Evolutionary conservation across 75 land plant species (phyloP), one percentile per base, ranked within the genome.

Genomic region (Cryptomeria japonica): DNA sequence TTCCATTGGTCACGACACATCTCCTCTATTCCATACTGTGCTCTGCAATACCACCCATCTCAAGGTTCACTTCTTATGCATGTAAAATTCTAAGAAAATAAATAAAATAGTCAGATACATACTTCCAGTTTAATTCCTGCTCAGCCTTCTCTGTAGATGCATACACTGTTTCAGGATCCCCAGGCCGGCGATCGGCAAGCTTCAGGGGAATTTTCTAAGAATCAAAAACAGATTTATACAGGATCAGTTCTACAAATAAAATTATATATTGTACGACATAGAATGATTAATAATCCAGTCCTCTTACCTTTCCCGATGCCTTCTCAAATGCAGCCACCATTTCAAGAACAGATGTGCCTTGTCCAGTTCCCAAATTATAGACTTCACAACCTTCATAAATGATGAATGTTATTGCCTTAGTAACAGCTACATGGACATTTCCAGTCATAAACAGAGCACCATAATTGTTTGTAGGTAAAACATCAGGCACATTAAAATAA

Each of bases 1-100:
- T 96, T 96, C 97, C 97, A 96, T 51, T 93, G 97, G 79, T 96
- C 97, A 53, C 93, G 86, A 38, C 96, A 95, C 98, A 96, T 96
- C 89, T 96, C 95, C 5, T 94, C 95, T 31, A 96, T 91, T 18
- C 95, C 95, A 90, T 92, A 94, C 39, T 90, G 92, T 77, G 98
- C 95, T 88, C 97, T 96, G 92, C 92, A 89, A 83, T 37, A 16
- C 55, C 15, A 47, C 13, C 47, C 49, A 76, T 11, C 70, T 79
- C 31, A 41, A n/a, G 34, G 18, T 47, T 82, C 44, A 47, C 44
- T 12, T 64, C 42, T 28, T 10, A 34, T 39, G 4, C n/a, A 11
- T 72, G 37, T 41, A 32, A 78, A 61, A 6, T 8, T 12, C 77
- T 49, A 42, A 61, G 13, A 44, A 44, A 84, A 47, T 13, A 84